These are phyloP conservation scores for Xenosphaeropsis pyriputrescens DNA, from an alignment of 2,329 filamentous ascomycete species.

Conservation along the genomic window DNA sequence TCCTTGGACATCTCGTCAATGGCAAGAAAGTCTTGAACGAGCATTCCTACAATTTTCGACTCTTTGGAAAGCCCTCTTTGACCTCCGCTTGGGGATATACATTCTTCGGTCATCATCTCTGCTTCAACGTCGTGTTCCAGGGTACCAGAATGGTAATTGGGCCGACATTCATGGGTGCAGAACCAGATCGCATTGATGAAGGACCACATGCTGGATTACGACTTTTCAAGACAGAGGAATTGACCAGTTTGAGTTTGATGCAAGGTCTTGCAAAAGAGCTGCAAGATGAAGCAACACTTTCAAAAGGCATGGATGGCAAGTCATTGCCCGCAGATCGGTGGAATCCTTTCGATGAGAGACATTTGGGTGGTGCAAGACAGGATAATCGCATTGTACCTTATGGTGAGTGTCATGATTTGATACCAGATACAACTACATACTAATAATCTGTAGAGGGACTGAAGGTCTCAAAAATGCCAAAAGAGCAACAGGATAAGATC, in stretches of 20 bases:
- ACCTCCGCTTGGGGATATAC: slow-evolving; percentile 5
- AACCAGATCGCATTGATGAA: slow-evolving; percentile 40
- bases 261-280: slow-evolving; percentile 25
- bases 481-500: slow-evolving; percentile 25
- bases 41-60: slow-evolving; percentile 4
- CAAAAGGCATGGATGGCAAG: slow-evolving; percentile 15
- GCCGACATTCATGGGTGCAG: slow-evolving; percentile 65
- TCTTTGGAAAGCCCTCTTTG: slow-evolving; percentile 5
- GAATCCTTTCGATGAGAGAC: slow-evolving; percentile 68
- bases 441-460: slow-evolving; percentile 32
- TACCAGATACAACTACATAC: too few relatives aligned
- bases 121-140: slow-evolving; percentile 54
- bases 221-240: slow-evolving; percentile 19
- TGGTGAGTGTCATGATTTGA: too few relatives aligned
- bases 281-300: slow-evolving; percentile 49
- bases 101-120: slow-evolving; percentile 62
- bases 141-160: slow-evolving; percentile 48
- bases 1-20: slow-evolving; percentile 4
- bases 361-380: slow-evolving; percentile 60
- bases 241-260: slow-evolving; percentile 3
- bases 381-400: slow-evolving; percentile 61
- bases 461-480: slow-evolving; percentile 24
- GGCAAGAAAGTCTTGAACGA: slow-evolving; percentile 3
- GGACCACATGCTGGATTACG: slow-evolving; percentile 2
- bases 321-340: slow-evolving; percentile 37